Evolutionary conservation across 495 filamentous ascomycete species (phyloP).

Genomic region (Neurospora sp.): DNA sequence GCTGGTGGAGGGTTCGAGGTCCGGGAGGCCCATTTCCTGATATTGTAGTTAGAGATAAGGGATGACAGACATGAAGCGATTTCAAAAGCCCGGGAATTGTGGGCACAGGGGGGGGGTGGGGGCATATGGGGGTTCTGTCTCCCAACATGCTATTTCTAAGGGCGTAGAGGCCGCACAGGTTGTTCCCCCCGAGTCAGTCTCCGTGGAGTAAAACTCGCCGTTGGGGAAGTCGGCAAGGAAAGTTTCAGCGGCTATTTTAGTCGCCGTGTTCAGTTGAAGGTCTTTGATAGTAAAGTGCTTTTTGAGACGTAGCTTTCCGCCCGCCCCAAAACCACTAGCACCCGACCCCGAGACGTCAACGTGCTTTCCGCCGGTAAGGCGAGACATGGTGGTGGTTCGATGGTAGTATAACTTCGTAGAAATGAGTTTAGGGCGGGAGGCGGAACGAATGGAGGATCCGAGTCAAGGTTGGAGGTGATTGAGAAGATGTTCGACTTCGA

Average conservation of each 20-base stretch:
- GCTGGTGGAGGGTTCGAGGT: too few species aligned
- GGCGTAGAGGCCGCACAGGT: neutral
- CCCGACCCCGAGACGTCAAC: neutral
- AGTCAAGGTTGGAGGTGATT: neutral
- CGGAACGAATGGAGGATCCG: neutral
- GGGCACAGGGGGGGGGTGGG: too few species aligned
- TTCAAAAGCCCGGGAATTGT: neutral
- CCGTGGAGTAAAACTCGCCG: neutral
- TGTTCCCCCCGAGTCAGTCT: neutral
- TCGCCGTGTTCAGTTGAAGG: neutral
- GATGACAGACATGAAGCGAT: too few species aligned
- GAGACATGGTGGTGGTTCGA: neutral
- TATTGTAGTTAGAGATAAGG: too few species aligned
- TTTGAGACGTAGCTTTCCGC: neutral
- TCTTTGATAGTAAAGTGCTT: neutral
- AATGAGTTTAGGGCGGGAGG: neutral
- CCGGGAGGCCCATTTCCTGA: too few species aligned
- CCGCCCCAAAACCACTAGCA: neutral
- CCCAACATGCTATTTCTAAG: neutral
- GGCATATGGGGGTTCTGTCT: neutral
- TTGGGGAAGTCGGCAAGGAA: neutral
- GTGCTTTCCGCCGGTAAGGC: neutral
- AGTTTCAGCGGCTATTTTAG: neutral
- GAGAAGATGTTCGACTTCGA: neutral
- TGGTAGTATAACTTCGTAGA: neutral